A percentile compares a stretch with the other conserved stretches of the same genome.
These are phyloP conservation scores for Brassica carinata DNA, from an alignment of 345 rosid species.

Conservation along the genomic window DNA sequence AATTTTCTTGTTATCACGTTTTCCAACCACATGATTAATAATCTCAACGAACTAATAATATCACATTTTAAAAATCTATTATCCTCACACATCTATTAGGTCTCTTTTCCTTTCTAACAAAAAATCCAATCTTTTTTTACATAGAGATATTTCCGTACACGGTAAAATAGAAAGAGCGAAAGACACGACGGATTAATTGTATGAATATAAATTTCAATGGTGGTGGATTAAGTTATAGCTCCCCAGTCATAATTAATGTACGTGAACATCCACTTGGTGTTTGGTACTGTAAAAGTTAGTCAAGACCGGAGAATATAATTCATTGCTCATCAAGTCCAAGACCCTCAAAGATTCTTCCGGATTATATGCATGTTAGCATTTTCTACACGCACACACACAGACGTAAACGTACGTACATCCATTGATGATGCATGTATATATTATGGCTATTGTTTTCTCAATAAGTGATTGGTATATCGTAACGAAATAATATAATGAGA, in stretches of 20 bases:
- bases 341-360: constrained; percentile 36
- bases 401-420: constrained; percentile 1
- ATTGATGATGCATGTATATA: background rate
- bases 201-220: constrained; percentile 3
- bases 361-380: constrained; percentile 27
- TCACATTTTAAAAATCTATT: background rate
- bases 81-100: background rate
- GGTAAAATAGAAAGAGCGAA: constrained; percentile 16
- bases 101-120: background rate
- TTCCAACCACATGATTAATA: constrained; percentile 37
- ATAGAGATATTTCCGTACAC: constrained; percentile 10
- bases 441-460: background rate
- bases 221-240: background rate
- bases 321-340: constrained; percentile 38
- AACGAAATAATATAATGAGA: background rate
- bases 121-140: background rate
- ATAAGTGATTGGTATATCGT: background rate
- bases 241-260: constrained; percentile 20
- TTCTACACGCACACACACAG: background rate
- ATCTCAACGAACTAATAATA: background rate
- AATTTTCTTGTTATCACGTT: constrained; percentile 32
- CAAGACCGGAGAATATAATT: constrained; percentile 40
- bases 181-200: constrained; percentile 6
- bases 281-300: constrained; percentile 26
- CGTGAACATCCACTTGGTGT: constrained; percentile 43